These are phyloP conservation scores for Osmanthus fragrans DNA, from an alignment of 257 asterid species.

Conservation along the genomic window DNA sequence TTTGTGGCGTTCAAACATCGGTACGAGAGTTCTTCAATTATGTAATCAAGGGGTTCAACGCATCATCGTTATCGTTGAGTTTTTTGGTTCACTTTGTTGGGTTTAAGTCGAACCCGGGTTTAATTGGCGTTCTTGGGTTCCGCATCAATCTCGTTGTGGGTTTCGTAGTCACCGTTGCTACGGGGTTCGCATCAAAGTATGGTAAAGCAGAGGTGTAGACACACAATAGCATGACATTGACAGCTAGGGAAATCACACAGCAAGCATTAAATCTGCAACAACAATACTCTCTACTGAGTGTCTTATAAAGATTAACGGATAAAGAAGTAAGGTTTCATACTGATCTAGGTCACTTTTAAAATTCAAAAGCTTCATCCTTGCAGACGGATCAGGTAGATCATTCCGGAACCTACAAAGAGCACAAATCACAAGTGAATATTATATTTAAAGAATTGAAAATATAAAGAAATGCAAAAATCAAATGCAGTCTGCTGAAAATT, in stretches of 20 bases:
- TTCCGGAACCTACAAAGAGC: slow-evolving; percentile 76
- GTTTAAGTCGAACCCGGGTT: no score
- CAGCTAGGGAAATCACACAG: background rate
- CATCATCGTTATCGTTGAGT: no score
- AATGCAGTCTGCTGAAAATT: background rate
- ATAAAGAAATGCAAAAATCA: background rate
- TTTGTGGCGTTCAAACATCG: no score
- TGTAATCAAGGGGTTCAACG: no score
- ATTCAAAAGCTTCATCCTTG: slow-evolving; percentile 83
- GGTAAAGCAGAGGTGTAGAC: background rate
- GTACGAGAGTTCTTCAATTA: no score
- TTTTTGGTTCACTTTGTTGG: no score
- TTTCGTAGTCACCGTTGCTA: no score
- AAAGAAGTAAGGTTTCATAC: slow-evolving; percentile 8
- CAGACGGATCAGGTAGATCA: slow-evolving; percentile 96
- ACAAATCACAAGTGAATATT: slow-evolving; percentile 25
- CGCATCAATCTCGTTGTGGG: no score
- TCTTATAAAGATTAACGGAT: background rate
- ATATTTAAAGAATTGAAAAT: background rate
- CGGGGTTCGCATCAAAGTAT: no score
- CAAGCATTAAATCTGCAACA: background rate
- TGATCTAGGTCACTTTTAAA: slow-evolving; percentile 66
- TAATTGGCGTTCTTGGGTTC: no score
- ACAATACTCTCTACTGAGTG: slow-evolving; percentile 1
- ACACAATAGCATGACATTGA: background rate